Evolutionary conservation across 345 rosid genomes (phyloP).

Genomic region (Reutealis trisperma): DNA sequence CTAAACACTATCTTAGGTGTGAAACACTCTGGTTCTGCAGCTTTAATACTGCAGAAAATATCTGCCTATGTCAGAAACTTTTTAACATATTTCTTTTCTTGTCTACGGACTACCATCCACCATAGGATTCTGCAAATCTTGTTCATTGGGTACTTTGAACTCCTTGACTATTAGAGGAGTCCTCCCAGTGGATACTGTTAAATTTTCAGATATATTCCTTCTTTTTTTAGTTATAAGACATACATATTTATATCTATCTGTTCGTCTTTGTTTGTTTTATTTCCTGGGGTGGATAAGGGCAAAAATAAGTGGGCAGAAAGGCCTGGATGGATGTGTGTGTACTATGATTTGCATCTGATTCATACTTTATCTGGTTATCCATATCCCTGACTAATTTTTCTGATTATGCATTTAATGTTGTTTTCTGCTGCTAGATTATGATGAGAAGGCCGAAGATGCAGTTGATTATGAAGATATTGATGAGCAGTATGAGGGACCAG

Average conservation of each 20-base stretch:
- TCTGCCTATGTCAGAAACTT: not conserved
- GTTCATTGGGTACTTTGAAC: not conserved
- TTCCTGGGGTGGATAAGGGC: not conserved
- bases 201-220: not conserved
- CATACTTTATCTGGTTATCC: not conserved
- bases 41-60: not conserved
- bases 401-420: slow-evolving; percentile 30
- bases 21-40: not conserved
- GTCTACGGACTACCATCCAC: not conserved
- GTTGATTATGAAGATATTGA: slow-evolving; percentile 94
- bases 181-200: not conserved
- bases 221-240: too few species aligned
- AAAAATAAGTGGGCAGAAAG: not conserved
- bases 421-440: slow-evolving; percentile 67
- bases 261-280: not conserved
- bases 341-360: not conserved
- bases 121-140: not conserved
- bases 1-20: not conserved
- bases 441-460: slow-evolving; percentile 91
- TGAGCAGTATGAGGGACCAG: slow-evolving; percentile 94
- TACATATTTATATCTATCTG: too few species aligned
- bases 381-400: slow-evolving; percentile 16
- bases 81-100: not conserved
- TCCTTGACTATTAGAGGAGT: not conserved
- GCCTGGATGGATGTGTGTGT: slow-evolving; percentile 3